Percentiles rank a stretch among this genome's conserved stretches.
Conservation (phyloP, 2,329 filamentous ascomycete genomes). For the Cordyceps cicadae region DNA sequence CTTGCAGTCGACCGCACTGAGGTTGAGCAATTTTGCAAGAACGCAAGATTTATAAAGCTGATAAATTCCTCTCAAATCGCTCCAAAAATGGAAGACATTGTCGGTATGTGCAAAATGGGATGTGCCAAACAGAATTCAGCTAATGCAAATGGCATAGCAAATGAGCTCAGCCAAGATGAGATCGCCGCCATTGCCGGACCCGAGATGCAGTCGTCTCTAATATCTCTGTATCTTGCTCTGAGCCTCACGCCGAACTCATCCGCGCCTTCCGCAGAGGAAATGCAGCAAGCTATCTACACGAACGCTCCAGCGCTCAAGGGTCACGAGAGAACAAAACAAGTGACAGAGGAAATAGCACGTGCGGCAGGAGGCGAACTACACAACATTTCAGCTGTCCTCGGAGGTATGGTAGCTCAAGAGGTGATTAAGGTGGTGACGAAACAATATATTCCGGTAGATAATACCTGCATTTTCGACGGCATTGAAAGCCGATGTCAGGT, state of each 20-base stretch:
- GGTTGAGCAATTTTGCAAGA: slow-evolving; percentile 90
- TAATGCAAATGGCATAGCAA: slow-evolving; percentile 30
- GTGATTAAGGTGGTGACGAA: slow-evolving; percentile 80
- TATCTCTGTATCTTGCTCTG: slow-evolving; percentile 63
- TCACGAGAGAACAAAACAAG: slow-evolving; percentile 43
- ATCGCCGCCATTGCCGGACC: slow-evolving; percentile 37
- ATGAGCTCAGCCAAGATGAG: slow-evolving; percentile 47
- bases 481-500: slow-evolving; percentile 55
- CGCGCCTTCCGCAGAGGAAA: slow-evolving; percentile 41
- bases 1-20: slow-evolving; percentile 58
- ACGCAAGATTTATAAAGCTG: slow-evolving; percentile 85
- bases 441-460: slow-evolving; percentile 64
- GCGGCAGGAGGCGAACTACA: slow-evolving; percentile 81
- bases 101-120: slow-evolving; percentile 37
- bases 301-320: slow-evolving; percentile 38
- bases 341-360: slow-evolving; percentile 61
- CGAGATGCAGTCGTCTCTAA: slow-evolving; percentile 49
- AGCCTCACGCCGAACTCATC: slow-evolving; percentile 41
- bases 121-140: neutral
- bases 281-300: slow-evolving; percentile 39
- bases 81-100: slow-evolving; percentile 42
- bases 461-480: slow-evolving; percentile 63
- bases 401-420: slow-evolving; percentile 94
- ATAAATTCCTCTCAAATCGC: slow-evolving; percentile 48
- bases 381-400: slow-evolving; percentile 79